A percentile compares a stretch with the other conserved stretches of the same genome.
phyloP scores from a whole-genome alignment of 805 yeast species.

The Hanseniaspora singularis region DNA sequence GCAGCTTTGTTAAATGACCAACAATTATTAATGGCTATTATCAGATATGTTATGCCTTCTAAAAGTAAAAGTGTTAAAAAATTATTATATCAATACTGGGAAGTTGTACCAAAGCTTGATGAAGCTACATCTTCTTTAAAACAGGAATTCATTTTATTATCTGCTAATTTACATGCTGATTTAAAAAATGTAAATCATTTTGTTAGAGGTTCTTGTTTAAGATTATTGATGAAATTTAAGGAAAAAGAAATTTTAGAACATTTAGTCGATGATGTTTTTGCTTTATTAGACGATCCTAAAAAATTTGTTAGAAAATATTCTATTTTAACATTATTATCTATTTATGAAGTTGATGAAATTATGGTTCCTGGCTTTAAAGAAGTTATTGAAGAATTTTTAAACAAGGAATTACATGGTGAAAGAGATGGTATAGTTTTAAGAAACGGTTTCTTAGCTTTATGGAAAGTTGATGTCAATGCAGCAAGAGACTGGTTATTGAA shows the following conservation, averaged over 20 bases:
- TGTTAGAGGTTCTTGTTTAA: conserved; percentile 86
- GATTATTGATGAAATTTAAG: conserved; percentile 78
- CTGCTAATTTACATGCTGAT: conserved; percentile 95
- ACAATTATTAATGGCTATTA: conserved; percentile 85
- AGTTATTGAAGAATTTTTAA: conserved; percentile 57
- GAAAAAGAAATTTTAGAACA: conserved; percentile 94
- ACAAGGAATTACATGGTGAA: conserved; percentile 40
- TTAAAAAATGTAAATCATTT: conserved; percentile 96
- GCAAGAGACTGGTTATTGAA: conserved; percentile 46
- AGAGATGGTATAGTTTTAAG: conserved; percentile 89
- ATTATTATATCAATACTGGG: conserved; percentile 92
- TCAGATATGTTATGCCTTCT: conserved; percentile 95
- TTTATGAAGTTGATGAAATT: conserved; percentile 71
- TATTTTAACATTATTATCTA: conserved; percentile 75
- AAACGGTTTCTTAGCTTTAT: conserved; percentile 82
- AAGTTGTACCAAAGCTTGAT: conserved; percentile 86
- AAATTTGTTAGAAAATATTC: conserved; percentile 97
- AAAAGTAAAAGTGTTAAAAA: conserved; percentile 83
- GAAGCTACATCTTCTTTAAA: conserved; percentile 70
- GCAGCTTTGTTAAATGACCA: conserved; percentile 13
- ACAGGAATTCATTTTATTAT: conserved; percentile 96
- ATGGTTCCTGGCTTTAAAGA: conserved; percentile 94
- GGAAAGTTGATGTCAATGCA: conserved; percentile 70
- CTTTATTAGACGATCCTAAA: conserved; percentile 89
- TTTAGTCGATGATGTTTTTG: conserved; percentile 81